Evolutionary conservation across 108 stramenopile species (phyloP).

Genomic region (Bacterosira constricta): DNA sequence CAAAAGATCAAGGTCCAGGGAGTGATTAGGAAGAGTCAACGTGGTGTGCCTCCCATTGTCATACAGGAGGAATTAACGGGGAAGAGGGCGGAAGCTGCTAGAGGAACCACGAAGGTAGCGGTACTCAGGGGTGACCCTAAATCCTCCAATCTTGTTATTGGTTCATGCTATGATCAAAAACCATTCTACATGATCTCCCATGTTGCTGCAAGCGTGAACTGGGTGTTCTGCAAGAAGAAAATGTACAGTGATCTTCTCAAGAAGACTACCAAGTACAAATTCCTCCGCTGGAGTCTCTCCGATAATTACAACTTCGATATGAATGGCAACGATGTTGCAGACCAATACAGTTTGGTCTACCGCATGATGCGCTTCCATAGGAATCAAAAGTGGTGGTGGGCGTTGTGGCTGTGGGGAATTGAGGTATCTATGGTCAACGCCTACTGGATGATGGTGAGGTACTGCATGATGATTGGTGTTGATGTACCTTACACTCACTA

Average conservation of each 20-base stretch:
- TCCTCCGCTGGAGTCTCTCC: constrained; percentile 2
- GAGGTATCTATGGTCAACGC: constrained; percentile 8
- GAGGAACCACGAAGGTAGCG: constrained; percentile 6
- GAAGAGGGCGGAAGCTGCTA: background rate
- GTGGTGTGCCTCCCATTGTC: constrained; percentile 2
- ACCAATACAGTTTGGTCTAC: constrained; percentile 8
- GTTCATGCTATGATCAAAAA: constrained; percentile 17
- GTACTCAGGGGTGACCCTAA: background rate
- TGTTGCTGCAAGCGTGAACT: background rate
- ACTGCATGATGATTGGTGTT: no score
- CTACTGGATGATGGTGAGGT: no score
- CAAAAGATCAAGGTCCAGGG: background rate
- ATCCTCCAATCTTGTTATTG: background rate
- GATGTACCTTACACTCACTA: no score
- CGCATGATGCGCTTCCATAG: constrained; percentile 18
- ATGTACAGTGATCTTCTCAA: background rate
- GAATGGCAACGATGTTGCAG: constrained; percentile 16
- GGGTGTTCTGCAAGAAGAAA: background rate
- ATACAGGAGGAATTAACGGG: constrained; percentile 11
- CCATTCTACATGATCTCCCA: constrained; percentile 17
- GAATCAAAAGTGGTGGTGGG: constrained; percentile 30
- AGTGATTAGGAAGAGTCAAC: background rate
- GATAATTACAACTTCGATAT: constrained; percentile 4
- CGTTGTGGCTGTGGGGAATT: constrained; percentile 19
- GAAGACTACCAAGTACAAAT: background rate